Evolutionary conservation across 306 rosid genomes (phyloP), one percentile per base, ranked within the genome.

Genomic region (Quercus parvula): DNA sequence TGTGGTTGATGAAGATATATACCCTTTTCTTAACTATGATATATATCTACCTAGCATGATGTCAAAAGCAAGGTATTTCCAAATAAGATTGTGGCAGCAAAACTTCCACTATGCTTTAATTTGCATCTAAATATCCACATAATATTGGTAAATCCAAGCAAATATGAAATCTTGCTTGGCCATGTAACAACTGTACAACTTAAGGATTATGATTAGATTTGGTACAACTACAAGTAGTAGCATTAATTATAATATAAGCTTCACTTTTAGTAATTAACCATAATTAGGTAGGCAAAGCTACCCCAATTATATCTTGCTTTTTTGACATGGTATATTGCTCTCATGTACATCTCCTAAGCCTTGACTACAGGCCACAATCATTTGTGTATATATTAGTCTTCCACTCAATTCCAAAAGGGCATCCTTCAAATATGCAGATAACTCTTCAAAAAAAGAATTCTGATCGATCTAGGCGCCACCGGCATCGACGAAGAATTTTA

Each of bases 51-150:
- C 71, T 24, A 51, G 54, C 85, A 61, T 81, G 85, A 87, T 82
- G 85, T 86, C 87, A 85, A 85, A 86, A 76, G 89, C 19, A 63
- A 71, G 57, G 8, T 28, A 49, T 6, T 61, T 75, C 74, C 90
- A 80, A 91, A 89, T 83, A 19, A 78, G 81, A 69, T 30, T 38
- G 59, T 3, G 82, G 87, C 92, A 88, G 75, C 89, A 72, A 81
- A 85, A 27, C 74, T 30, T 74, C 89, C 88, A 89, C 85, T 30
- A 67, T 8, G 51, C 75, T 75, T 25, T 22, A 63, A 54, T 49
- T 41, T 58, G 74, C 82, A 81, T 84, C 76, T 6, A 56, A 77
- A 7, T 79, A 74, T 44, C 41, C 75, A 52, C 11, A 56, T 8
- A 41, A 8, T 41, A 41, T 8, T 7, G 79, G 74, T 76, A 73